Percentiles rank a stretch among this genome's conserved stretches.
phyloP scores from a whole-genome alignment of 2,329 filamentous ascomycete genomes.

The Pseudomassariella vexata region DNA sequence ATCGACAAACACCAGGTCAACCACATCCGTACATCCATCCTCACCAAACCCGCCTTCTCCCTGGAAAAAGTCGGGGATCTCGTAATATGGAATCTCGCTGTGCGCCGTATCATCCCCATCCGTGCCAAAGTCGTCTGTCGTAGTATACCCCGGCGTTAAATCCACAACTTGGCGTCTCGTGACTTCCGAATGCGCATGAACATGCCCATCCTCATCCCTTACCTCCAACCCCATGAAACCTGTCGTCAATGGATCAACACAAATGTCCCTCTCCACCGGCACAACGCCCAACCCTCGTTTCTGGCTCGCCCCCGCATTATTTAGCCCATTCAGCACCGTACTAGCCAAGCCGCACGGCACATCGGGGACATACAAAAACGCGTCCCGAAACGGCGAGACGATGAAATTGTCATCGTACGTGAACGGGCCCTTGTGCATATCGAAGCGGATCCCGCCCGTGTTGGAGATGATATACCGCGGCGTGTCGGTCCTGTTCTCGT shows the following conservation, averaged over 20 bases:
- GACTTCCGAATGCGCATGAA: conserved; percentile 26
- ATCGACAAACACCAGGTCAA: conserved; percentile 50
- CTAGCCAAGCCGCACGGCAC: conserved; percentile 43
- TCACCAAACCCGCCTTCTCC: conserved; percentile 40
- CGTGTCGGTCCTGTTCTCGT: conserved; percentile 39
- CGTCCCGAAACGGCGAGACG: conserved; percentile 48
- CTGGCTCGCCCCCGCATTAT: conserved; percentile 31
- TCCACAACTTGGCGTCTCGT: conserved; percentile 42
- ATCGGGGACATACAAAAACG: conserved; percentile 46
- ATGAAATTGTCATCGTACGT: conserved; percentile 48
- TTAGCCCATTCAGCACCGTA: conserved; percentile 31
- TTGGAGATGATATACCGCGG: conserved; percentile 55
- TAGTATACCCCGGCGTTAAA: conserved; percentile 45
- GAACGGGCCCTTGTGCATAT: conserved; percentile 57
- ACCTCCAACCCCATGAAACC: conserved; percentile 5
- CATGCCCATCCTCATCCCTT: conserved; percentile 8
- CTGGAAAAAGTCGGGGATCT: conserved; percentile 44
- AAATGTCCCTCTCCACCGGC: conserved; percentile 34
- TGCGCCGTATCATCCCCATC: conserved; percentile 53
- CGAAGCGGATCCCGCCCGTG: conserved; percentile 56
- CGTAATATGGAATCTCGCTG: conserved; percentile 37
- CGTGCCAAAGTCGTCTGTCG: conserved; percentile 49
- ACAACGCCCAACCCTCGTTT: conserved; percentile 29
- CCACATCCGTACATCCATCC: conserved; percentile 35
- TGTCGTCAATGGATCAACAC: conserved; percentile 37